Evolutionary conservation across 164 flowering plant genomes (phyloP).

Genomic region (Chimonanthus praecox): DNA sequence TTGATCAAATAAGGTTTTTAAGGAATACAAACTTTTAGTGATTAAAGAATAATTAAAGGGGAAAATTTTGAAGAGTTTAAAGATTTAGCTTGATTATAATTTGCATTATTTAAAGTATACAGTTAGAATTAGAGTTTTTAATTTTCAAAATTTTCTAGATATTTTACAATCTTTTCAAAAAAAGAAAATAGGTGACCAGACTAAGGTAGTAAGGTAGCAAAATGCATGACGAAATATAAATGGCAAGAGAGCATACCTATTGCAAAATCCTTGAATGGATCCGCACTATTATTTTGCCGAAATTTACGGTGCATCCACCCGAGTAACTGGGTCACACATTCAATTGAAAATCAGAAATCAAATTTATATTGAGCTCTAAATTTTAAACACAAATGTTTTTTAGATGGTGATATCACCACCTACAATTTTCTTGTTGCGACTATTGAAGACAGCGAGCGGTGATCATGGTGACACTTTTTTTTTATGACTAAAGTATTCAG

Average conservation of each 20-base stretch:
- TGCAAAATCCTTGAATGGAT: slow-evolving; percentile 40
- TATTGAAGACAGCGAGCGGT: not conserved
- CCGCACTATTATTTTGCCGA: slow-evolving; percentile 50
- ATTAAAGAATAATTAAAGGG: too few species aligned
- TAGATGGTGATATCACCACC: not conserved
- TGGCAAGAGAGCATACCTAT: slow-evolving; percentile 27
- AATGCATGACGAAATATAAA: not conserved
- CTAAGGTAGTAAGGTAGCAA: too few species aligned
- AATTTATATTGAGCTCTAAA: not conserved
- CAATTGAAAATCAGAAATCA: not conserved
- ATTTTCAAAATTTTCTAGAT: too few species aligned
- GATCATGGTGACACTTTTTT: not conserved
- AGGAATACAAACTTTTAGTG: too few species aligned
- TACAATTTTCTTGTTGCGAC: not conserved
- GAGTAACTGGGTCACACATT: slow-evolving; percentile 49
- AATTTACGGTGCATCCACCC: slow-evolving; percentile 93
- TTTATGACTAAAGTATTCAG: too few species aligned
- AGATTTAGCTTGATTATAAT: too few species aligned
- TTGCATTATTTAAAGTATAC: too few species aligned
- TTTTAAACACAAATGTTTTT: not conserved
- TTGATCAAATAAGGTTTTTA: too few species aligned
- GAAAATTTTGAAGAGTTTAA: too few species aligned
- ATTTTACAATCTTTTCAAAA: too few species aligned
- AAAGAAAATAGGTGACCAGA: too few species aligned
- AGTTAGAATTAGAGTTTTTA: too few species aligned